These are phyloP conservation scores for Bretschneidera sinensis DNA, from an alignment of 345 rosid genomes.

Conservation along the genomic window DNA sequence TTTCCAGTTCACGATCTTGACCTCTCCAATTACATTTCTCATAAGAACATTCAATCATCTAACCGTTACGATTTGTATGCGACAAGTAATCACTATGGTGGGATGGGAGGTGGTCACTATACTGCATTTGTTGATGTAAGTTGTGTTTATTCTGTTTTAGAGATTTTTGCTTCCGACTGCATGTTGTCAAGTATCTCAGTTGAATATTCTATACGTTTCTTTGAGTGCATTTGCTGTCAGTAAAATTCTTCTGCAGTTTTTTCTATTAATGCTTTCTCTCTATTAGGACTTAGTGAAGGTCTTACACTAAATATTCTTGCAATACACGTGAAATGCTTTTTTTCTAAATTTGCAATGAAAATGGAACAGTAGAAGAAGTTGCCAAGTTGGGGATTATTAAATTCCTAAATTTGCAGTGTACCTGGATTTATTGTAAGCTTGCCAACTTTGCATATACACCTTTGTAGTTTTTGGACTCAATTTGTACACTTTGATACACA, in stretches of 20 bases:
- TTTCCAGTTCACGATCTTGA: slow-evolving; percentile 61
- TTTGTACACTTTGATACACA: no score
- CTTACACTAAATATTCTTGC: no score
- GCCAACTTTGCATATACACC: no score
- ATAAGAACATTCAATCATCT: slow-evolving; percentile 25
- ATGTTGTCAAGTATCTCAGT: not conserved
- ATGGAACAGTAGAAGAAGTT: no score
- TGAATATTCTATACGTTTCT: not conserved
- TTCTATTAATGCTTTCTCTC: no score
- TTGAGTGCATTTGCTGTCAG: not conserved
- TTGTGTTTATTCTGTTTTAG: not conserved
- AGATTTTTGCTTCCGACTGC: not conserved
- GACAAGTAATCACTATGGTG: slow-evolving; percentile 61
- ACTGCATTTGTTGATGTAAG: slow-evolving; percentile 70
- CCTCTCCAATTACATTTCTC: slow-evolving; percentile 46
- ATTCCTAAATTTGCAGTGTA: no score
- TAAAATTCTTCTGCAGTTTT: not conserved
- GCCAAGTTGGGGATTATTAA: no score
- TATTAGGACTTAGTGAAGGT: no score
- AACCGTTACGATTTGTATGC: slow-evolving; percentile 48
- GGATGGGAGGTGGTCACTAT: slow-evolving; percentile 76
- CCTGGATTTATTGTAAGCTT: no score
- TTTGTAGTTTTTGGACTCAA: no score
- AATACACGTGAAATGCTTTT: no score
- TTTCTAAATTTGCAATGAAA: no score